Evolutionary conservation across 129 eudicot species (phyloP), one percentile per base, ranked within the genome.

Genomic region (Escallonia rubra): DNA sequence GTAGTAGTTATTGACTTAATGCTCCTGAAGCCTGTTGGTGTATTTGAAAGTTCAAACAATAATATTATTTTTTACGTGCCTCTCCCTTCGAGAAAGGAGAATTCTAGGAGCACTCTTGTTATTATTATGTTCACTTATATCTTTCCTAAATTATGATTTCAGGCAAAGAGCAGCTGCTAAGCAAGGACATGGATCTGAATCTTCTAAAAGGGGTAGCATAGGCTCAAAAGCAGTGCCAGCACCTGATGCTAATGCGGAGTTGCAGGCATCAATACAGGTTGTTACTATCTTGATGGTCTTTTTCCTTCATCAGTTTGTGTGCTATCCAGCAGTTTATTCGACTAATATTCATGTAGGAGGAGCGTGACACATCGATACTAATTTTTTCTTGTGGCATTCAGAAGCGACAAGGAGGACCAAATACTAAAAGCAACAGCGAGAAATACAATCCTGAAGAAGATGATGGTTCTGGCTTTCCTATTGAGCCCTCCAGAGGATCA

Each of bases 201-300:
- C 85, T 9, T 47, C 38, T 10, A 79, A 66, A 75, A 90, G 82
- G 60, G 81, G 81, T 46, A 71, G 65, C 66, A 68, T 83, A 73
- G 87, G 78, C 64, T 89, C 94, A 9, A 81, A 72, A 80, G 91
- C 90, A 63, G 87, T 81, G 57, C 88, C 95, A 11, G 95, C 87
- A 72, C 89, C 87, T 46, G 80, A 90, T 77, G 95, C 96, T 77
- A 86, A 90, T 86, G 87, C 95, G 56, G 95, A 90, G 72, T 79
- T 90, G 74, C 90, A 68, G 59, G 80, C 80, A 6, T 86, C 93
- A 55, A 74, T 86, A 51, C 83, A 74, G 88, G 96, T 89, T 1
- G 34, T 23, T 11, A 46, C 8, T 46, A 9, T 46, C 50, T 5
- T 46, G 50, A 9, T 46, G 6, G 50, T 5, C 50, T 9, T 46